phyloP scores from a whole-genome alignment of 345 rosid genomes.

The Durio zibethinus region DNA sequence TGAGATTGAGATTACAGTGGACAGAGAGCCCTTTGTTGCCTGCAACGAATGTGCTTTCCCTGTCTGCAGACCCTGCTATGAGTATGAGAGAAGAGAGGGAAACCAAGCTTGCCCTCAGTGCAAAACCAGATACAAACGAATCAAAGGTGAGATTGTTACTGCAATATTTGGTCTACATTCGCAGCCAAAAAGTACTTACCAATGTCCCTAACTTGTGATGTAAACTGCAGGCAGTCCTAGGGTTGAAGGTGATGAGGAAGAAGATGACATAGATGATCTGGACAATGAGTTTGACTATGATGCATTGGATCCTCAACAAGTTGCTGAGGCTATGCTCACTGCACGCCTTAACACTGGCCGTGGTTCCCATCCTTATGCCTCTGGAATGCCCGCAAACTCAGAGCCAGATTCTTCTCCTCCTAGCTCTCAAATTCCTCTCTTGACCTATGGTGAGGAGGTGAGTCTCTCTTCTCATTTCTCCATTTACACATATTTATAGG shows the following conservation, averaged over 20 bases:
- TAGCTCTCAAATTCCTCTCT: slow-evolving; percentile 73
- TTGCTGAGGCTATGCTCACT: slow-evolving; percentile 54
- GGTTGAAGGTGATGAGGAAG: slow-evolving; percentile 96
- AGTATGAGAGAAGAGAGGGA: slow-evolving; percentile 95
- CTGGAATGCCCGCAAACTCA: slow-evolving; percentile 45
- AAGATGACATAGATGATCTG: slow-evolving; percentile 87
- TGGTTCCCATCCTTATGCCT: slow-evolving; percentile 29
- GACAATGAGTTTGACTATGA: slow-evolving; percentile 86
- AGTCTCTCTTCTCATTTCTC: slow-evolving; percentile 10
- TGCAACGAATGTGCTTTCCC: slow-evolving; percentile 99
- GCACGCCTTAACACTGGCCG: slow-evolving; percentile 59
- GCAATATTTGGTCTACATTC: not conserved
- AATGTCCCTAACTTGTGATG: slow-evolving; percentile 9
- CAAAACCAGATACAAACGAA: slow-evolving; percentile 82
- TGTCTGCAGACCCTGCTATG: slow-evolving; percentile 93
- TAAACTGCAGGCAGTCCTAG: slow-evolving; percentile 75
- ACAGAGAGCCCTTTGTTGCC: slow-evolving; percentile 81
- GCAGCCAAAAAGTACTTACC: not conserved
- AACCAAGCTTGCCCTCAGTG: slow-evolving; percentile 97
- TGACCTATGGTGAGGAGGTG: slow-evolving; percentile 92
- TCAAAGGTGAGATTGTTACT: slow-evolving; percentile 59
- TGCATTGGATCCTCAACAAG: slow-evolving; percentile 55
- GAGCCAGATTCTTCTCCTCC: slow-evolving; percentile 70
- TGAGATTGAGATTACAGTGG: slow-evolving; percentile 69
- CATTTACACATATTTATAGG: not conserved